phyloP scores from a whole-genome alignment of 176 grass and related monocot species.

The Leersia perrieri region DNA sequence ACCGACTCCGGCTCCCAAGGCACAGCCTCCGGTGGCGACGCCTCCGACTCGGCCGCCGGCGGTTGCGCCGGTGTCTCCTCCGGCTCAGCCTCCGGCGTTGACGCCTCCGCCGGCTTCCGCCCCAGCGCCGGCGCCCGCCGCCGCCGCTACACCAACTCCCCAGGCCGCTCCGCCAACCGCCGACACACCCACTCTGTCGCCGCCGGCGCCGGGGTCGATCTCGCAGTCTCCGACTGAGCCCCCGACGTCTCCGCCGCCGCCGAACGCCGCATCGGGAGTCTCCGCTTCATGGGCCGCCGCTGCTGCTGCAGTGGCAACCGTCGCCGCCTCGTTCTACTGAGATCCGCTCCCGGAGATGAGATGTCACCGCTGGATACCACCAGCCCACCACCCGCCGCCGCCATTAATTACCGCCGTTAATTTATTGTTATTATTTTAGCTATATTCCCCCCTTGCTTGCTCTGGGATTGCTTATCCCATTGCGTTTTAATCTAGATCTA shows the following conservation, averaged over 20 bases:
- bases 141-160: not conserved
- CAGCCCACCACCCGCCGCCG: too few species aligned
- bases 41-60: not conserved
- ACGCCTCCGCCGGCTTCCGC: slow-evolving; percentile 1
- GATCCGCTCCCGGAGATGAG: not conserved
- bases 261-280: not conserved
- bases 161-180: not conserved
- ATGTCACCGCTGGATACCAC: too few species aligned
- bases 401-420: not conserved
- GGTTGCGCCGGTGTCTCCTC: not conserved
- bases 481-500: slow-evolving; percentile 27
- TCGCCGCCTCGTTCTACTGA: slow-evolving; percentile 20
- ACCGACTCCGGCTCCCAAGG: slow-evolving; percentile 19
- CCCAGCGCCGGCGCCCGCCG: not conserved
- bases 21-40: slow-evolving; percentile 9
- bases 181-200: not conserved
- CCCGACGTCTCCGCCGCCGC: slow-evolving; percentile 5
- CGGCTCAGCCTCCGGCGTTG: not conserved
- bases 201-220: slow-evolving; percentile 13
- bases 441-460: not conserved
- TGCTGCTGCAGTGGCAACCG: not conserved
- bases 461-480: slow-evolving; percentile 8
- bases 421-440: slow-evolving; percentile 9
- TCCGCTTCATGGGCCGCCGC: not conserved
- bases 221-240: not conserved